Base-by-base conservation (phyloP, 257 asterid genomes). In the Leonotis leonurus region DNA sequence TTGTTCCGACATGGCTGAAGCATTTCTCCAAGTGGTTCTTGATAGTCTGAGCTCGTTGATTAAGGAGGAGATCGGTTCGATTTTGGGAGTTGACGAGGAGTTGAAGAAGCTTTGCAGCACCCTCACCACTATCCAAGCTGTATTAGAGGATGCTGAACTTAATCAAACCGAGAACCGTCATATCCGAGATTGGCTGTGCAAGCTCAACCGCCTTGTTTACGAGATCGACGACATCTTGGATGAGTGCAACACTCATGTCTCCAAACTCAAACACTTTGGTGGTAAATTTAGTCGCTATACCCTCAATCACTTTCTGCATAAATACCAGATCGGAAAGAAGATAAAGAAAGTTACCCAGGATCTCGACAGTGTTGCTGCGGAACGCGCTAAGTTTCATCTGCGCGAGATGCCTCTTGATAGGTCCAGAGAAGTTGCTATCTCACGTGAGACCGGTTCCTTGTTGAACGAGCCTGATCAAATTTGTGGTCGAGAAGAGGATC, bases 391-490 rank as follows among this genome's bases (percentile, higher is more conserved):
- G 21, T 56, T 36, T 12, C 33, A 37, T 36, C 14, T 56, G 5
- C 33, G 33, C 5, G 33, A 27, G 33, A 2, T 27, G 33, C 33
- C 33, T 3, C 5, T 6, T 3, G 5, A 27, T 27, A 3, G 33
- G 33, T 6, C 33, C 5, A 27, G 33, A 27, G 33, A 27, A 4
- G 2, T 50, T 3, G 17, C 52, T 8, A 26, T 18, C 29, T 10
- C 13, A 18, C 77, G 77, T 4, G 80, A 70, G 69, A 78, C 80
- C 0, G 60, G 75, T 11, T 78, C 76, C 3, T 1, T 62, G 13
- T 16, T 77, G 37, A 73, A 58, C 3, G 26, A 58, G 9, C 27
- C 63, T 21, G 36, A 67, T 29, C 24, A 9, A 1, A 62, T 73
- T 41, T 51, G 40, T 27, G 74, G 79, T 3, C 55, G 82, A 61